phyloP scores from a whole-genome alignment of 164 flowering plant species.

The Nymphaea colorata region DNA sequence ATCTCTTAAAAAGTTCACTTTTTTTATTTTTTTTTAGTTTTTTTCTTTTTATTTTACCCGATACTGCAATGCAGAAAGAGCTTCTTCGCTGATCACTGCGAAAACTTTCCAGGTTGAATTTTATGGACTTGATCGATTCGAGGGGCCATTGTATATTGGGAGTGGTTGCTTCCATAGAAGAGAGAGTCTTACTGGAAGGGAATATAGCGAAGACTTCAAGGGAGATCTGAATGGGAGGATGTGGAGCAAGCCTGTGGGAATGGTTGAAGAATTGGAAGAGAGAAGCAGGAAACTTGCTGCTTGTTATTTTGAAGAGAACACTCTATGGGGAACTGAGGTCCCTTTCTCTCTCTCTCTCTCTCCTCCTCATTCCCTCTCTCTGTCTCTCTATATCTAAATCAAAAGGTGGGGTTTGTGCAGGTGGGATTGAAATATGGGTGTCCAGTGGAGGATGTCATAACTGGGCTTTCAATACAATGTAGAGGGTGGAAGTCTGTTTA shows the following conservation, averaged over 20 bases:
- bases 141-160: constrained; percentile 48
- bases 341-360: constrained; percentile 14
- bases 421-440: constrained; percentile 58
- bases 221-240: constrained; percentile 8
- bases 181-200: constrained; percentile 37
- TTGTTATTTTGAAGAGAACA: constrained; percentile 33
- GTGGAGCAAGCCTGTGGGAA: constrained; percentile 6
- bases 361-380: constrained; percentile 2
- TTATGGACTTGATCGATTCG: constrained; percentile 29
- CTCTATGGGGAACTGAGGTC: constrained; percentile 60
- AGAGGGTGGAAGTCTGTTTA: constrained; percentile 59
- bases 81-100: too few relatives aligned
- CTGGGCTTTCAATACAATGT: constrained; percentile 53
- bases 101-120: too few relatives aligned
- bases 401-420: constrained; percentile 14
- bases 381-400: too few relatives aligned
- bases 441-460: constrained; percentile 54
- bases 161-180: constrained; percentile 72
- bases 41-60: too few relatives aligned
- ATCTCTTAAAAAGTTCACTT: too few relatives aligned
- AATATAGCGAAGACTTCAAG: constrained; percentile 9
- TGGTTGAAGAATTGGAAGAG: constrained; percentile 25
- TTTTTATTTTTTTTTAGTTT: too few relatives aligned
- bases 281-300: constrained; percentile 30
- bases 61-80: too few relatives aligned